phyloP scores from a whole-genome alignment of 305 asterid species.

The Petunia hybrid region DNA sequence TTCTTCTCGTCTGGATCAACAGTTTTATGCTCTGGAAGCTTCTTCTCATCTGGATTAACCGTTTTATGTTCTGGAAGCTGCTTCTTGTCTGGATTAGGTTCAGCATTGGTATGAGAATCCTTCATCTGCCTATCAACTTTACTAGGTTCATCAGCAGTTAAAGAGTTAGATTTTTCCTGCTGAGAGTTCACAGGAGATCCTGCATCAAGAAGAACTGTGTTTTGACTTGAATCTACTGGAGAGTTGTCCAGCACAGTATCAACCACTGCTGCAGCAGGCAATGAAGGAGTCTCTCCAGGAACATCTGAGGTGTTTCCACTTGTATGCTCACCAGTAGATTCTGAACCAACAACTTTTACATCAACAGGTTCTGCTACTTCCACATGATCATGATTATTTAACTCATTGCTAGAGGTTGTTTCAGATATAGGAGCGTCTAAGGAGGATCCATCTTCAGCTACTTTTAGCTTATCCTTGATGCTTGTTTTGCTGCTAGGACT shows the following conservation, averaged over 20 bases:
- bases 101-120: constrained; percentile 39
- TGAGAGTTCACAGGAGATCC: constrained; percentile 47
- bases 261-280: constrained; percentile 47
- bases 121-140: constrained; percentile 22
- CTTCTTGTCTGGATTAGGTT: constrained; percentile 56
- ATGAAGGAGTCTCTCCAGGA: constrained; percentile 47
- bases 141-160: constrained; percentile 52
- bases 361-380: constrained; percentile 53
- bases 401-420: constrained; percentile 51
- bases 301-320: constrained; percentile 49
- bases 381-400: constrained; percentile 48
- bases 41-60: constrained; percentile 47
- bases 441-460: constrained; percentile 52
- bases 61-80: constrained; percentile 58
- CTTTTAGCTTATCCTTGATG: constrained; percentile 49
- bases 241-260: constrained; percentile 49
- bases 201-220: constrained; percentile 47
- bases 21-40: constrained; percentile 49
- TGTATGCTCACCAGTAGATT: constrained; percentile 49
- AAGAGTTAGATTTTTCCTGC: constrained; percentile 52
- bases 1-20: constrained; percentile 55
- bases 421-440: constrained; percentile 60
- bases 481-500: constrained; percentile 44
- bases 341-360: constrained; percentile 49
- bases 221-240: constrained; percentile 58